Conservation (phyloP, 2,329 filamentous ascomycete genomes). For the Phialophora tarda region DNA sequence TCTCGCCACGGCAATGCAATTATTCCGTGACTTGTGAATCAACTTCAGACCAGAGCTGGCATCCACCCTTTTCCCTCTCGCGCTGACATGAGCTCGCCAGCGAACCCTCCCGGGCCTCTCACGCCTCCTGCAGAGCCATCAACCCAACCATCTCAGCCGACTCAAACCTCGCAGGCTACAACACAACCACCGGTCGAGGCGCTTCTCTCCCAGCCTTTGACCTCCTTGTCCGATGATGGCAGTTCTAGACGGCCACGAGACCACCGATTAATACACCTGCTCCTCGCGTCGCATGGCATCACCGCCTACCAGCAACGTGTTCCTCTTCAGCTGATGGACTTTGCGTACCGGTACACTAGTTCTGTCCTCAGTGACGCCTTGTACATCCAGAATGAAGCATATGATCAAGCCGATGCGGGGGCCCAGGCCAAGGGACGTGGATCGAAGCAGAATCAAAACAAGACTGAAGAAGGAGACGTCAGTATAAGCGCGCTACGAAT, state of each 20-base stretch:
- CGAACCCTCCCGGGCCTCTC: conserved; percentile 43
- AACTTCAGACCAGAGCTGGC: neutral
- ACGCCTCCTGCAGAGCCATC: conserved; percentile 52
- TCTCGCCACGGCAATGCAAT: neutral
- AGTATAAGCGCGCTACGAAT: conserved; percentile 63
- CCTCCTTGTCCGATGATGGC: conserved; percentile 54
- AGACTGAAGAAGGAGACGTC: conserved; percentile 57
- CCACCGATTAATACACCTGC: conserved; percentile 57
- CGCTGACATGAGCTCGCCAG: conserved; percentile 32
- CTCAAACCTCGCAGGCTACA: conserved; percentile 31
- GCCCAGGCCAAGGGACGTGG: conserved; percentile 42
- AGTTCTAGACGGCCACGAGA: conserved; percentile 56
- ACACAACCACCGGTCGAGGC: conserved; percentile 35
- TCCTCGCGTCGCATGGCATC: conserved; percentile 56
- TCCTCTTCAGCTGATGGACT: conserved; percentile 58
- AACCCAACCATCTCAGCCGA: conserved; percentile 39
- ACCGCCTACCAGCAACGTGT: conserved; percentile 60
- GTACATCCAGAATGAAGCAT: conserved; percentile 58
- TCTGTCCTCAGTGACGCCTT: conserved; percentile 59
- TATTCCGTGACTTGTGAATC: neutral
- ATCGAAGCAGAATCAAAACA: conserved; percentile 45
- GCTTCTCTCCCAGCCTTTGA: conserved; percentile 49
- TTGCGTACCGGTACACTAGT: conserved; percentile 61
- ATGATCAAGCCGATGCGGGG: conserved; percentile 49
- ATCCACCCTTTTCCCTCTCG: neutral